Evolutionary conservation across 768 basidiomycete species (phyloP).

Genomic region (Termitomyces sp.): DNA sequence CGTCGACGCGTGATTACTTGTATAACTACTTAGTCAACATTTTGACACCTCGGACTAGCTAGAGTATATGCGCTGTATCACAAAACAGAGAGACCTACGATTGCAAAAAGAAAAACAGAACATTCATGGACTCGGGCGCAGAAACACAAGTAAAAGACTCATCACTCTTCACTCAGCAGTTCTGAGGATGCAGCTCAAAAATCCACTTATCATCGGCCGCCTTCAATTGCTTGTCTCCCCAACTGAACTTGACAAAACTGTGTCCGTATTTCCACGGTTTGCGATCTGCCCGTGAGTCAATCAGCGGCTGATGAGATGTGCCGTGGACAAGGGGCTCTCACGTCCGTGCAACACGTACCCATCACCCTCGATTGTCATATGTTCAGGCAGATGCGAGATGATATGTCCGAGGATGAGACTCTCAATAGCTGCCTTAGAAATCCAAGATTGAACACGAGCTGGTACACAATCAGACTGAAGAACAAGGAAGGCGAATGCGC

Average conservation of each 20-base stretch:
- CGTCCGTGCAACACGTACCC: slow-evolving; percentile 25
- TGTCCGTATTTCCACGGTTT: slow-evolving; percentile 26
- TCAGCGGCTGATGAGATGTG: not conserved
- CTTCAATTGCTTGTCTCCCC: slow-evolving; percentile 20
- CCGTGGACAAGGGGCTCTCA: slow-evolving; percentile 9
- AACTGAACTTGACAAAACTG: slow-evolving; percentile 18
- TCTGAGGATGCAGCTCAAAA: slow-evolving; percentile 19
- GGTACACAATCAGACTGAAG: not conserved
- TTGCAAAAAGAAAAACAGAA: not conserved
- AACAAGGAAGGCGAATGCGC: slow-evolving; percentile 2
- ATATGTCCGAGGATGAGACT: slow-evolving; percentile 26
- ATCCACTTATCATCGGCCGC: slow-evolving; percentile 28
- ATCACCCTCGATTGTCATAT: slow-evolving; percentile 22
- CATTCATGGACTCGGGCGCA: not conserved
- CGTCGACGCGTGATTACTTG: not conserved
- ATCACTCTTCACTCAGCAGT: not conserved
- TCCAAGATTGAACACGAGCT: not conserved
- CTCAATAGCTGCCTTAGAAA: slow-evolving; percentile 26
- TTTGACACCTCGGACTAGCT: not conserved
- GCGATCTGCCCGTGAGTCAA: slow-evolving; percentile 13
- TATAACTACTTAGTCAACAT: not conserved
- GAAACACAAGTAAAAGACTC: not conserved
- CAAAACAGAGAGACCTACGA: not conserved
- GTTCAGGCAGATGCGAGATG: slow-evolving; percentile 19
- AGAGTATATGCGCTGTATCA: not conserved